These are phyloP conservation scores for Cystobasidium ongulense DNA, from an alignment of 768 basidiomycete genomes.

Conservation along the genomic window DNA sequence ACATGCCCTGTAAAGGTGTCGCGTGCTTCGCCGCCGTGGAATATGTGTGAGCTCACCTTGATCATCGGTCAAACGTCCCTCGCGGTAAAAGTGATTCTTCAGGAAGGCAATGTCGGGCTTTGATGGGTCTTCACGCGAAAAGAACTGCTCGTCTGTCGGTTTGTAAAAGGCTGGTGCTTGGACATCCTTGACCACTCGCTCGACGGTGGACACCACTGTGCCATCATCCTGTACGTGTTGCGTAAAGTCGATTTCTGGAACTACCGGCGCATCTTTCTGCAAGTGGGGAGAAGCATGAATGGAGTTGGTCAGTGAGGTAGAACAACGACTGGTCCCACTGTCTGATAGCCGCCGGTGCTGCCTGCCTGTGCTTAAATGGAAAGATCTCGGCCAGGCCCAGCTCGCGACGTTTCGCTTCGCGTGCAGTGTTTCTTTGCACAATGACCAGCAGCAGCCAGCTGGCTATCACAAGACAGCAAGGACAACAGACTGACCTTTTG, in stretches of 20 bases:
- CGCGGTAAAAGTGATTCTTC: conserved; percentile 95
- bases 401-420: background rate
- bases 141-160: conserved; percentile 92
- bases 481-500: conserved; percentile 13
- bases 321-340: too few relatives aligned
- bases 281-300: background rate
- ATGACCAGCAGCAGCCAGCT: background rate
- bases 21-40: background rate
- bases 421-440: background rate
- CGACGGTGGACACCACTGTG: conserved; percentile 78
- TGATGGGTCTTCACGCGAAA: conserved; percentile 60
- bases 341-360: background rate
- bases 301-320: background rate
- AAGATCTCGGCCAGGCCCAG: too few relatives aligned
- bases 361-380: background rate
- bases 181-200: conserved; percentile 93
- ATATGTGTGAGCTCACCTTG: conserved; percentile 18
- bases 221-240: conserved; percentile 63
- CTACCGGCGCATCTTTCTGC: conserved; percentile 1
- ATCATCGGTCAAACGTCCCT: conserved; percentile 35
- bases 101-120: conserved; percentile 94
- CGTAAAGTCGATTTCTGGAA: conserved; percentile 33
- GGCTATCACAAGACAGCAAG: background rate
- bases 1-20: too few relatives aligned
- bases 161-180: conserved; percentile 93